phyloP scores from a whole-genome alignment of 1,284 basidiomycete genomes.

The Pterulicium gracile region DNA sequence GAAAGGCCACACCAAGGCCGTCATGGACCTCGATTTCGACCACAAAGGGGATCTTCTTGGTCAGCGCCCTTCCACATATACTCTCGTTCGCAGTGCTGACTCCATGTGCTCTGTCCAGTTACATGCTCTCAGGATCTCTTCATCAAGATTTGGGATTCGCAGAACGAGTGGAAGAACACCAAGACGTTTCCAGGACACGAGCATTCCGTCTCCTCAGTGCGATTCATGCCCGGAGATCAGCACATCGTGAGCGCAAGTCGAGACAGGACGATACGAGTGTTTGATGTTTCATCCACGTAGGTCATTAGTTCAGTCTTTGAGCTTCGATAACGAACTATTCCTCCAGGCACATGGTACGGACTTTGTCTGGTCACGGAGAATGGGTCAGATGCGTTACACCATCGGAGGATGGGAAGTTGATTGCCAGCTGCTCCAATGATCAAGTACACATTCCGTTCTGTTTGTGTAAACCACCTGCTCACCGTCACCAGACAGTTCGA shows the following conservation, averaged over 20 bases:
- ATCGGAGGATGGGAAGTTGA: constrained; percentile 64
- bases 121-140: constrained; percentile 86
- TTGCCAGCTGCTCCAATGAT: constrained; percentile 80
- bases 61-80: constrained; percentile 23
- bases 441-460: constrained; percentile 38
- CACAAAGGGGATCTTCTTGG: constrained; percentile 74
- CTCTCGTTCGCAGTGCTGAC: constrained; percentile 3
- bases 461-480: constrained; percentile 6
- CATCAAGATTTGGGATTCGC: constrained; percentile 86
- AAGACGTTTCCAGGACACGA: constrained; percentile 87
- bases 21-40: constrained; percentile 84
- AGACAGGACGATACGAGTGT: constrained; percentile 79
- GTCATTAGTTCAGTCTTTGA: constrained; percentile 15
- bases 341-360: constrained; percentile 47
- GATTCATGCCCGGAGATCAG: constrained; percentile 79
- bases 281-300: constrained; percentile 78
- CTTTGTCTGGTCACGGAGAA: constrained; percentile 45
- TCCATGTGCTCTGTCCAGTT: constrained; percentile 30
- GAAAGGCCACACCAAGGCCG: constrained; percentile 86
- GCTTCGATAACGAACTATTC: constrained; percentile 11
- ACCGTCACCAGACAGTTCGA: constrained; percentile 61
- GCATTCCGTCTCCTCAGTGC: constrained; percentile 78
- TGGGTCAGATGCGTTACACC: constrained; percentile 59
- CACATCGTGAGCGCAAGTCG: constrained; percentile 78
- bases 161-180: constrained; percentile 82